Conservation (phyloP, 345 rosid species). For the Eucalyptus albens region DNA sequence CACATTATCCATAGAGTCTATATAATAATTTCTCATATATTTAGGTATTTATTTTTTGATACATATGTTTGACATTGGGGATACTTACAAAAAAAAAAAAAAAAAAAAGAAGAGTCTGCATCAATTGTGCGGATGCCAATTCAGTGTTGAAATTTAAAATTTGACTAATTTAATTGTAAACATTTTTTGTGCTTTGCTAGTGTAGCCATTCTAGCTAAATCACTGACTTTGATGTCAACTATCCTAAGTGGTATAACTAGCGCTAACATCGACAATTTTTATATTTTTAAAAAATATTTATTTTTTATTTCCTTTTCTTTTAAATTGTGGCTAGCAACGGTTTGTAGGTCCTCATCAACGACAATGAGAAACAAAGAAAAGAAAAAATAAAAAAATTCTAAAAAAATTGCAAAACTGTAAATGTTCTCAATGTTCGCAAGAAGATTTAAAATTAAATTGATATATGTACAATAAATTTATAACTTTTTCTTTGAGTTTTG, state of each 20-base stretch:
- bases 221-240: neutral
- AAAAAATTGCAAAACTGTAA: neutral
- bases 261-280: fast-evolving
- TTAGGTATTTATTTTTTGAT: neutral
- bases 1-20: neutral
- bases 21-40: neutral
- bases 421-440: too few species aligned
- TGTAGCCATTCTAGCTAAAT: neutral
- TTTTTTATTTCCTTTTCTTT: neutral
- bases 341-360: neutral
- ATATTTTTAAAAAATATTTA: neutral
- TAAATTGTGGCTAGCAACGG: neutral
- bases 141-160: neutral
- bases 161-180: neutral
- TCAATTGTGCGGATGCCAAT: neutral
- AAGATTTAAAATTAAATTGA: neutral
- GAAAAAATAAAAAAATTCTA: neutral
- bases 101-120: neutral
- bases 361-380: neutral
- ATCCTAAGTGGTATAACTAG: fast-evolving
- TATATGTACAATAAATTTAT: neutral
- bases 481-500: neutral
- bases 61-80: neutral
- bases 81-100: neutral
- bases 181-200: neutral